Percentiles rank a stretch among this genome's conserved stretches.
Evolutionary conservation across 768 basidiomycete species (phyloP).

Genomic region (Suillus luteus): DNA sequence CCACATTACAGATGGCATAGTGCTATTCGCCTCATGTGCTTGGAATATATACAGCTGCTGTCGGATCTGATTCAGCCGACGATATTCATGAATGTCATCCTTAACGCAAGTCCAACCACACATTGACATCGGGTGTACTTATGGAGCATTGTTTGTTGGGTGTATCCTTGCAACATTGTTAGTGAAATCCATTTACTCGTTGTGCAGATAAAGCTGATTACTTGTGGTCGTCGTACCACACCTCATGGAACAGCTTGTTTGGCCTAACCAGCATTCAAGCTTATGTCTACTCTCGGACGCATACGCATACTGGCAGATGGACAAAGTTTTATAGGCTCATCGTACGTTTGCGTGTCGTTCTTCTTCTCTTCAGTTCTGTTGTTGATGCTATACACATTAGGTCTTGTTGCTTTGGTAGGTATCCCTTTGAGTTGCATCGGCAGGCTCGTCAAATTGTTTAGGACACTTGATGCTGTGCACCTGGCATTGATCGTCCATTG

Average conservation of each 20-base stretch:
- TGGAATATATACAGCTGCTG: not conserved
- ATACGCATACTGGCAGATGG: not conserved
- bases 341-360: not conserved
- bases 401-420: conserved; percentile 15
- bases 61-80: not conserved
- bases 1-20: not conserved
- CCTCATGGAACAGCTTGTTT: conserved; percentile 7
- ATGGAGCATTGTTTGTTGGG: not conserved
- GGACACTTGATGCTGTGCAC: not conserved
- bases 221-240: not conserved
- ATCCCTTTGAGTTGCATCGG: not conserved
- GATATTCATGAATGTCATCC: not conserved
- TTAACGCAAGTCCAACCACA: not conserved
- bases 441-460: not conserved
- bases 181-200: not conserved
- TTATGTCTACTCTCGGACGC: conserved; percentile 8
- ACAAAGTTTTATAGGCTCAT: conserved; percentile 1
- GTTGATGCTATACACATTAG: conserved; percentile 15
- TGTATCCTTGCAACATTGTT: not conserved
- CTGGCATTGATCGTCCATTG: not conserved
- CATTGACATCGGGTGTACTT: not conserved
- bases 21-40: not conserved
- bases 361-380: not conserved
- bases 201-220: not conserved
- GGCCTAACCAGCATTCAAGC: conserved; percentile 11